Evolutionary conservation across 768 basidiomycete species (phyloP).

Genomic region (Lactarius deliciosus): DNA sequence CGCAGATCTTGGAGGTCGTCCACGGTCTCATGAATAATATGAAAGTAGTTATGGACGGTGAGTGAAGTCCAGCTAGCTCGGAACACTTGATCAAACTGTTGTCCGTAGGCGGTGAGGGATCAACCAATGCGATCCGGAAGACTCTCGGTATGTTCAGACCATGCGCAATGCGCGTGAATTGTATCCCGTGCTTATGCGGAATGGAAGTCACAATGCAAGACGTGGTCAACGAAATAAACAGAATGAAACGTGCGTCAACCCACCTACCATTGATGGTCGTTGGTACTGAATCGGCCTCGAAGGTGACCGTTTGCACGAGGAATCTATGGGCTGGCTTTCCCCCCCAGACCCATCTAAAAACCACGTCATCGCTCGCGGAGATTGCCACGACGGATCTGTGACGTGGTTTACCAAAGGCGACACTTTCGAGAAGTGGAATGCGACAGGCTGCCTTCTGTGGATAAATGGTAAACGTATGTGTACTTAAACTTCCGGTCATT

Average conservation of each 20-base stretch:
- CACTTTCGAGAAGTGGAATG: background rate
- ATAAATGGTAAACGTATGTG: background rate
- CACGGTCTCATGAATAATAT: background rate
- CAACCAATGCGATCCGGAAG: background rate
- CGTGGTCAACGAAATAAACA: background rate
- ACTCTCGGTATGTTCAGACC: background rate
- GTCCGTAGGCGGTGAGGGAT: background rate
- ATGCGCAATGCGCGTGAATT: background rate
- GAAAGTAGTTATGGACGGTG: background rate
- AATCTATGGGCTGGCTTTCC: background rate
- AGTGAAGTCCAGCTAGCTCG: background rate
- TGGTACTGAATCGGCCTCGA: rapidly evolving
- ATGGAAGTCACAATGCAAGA: background rate
- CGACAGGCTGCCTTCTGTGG: background rate
- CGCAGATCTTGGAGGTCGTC: background rate
- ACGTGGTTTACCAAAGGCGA: background rate
- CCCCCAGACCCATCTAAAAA: background rate
- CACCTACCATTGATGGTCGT: background rate
- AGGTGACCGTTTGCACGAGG: background rate
- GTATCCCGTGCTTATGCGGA: background rate
- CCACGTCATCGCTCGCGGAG: background rate
- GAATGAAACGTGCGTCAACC: background rate
- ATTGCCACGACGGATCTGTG: background rate
- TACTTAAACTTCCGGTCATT: background rate
- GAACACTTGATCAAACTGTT: background rate